These are phyloP conservation scores for Phycomyces blakesleeanus DNA, from an alignment of 192 early-diverging fungal species.

Conservation along the genomic window DNA sequence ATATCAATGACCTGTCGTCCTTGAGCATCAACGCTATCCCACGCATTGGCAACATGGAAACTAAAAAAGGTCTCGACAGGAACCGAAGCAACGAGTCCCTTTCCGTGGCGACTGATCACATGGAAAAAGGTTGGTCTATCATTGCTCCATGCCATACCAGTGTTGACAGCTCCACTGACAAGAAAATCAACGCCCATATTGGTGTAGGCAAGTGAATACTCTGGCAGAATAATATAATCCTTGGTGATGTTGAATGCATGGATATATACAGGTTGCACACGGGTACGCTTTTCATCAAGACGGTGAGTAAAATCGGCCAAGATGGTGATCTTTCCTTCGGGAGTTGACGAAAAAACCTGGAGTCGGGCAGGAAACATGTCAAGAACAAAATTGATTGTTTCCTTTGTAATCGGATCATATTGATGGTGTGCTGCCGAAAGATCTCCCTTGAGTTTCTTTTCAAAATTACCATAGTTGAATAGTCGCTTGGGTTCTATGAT, in stretches of 20 bases:
- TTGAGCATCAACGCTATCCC: background rate
- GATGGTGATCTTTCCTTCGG: slow-evolving; percentile 9
- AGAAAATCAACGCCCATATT: slow-evolving; percentile 7
- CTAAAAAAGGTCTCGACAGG: background rate
- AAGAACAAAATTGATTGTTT: slow-evolving; percentile 17
- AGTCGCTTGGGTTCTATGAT: slow-evolving; percentile 13
- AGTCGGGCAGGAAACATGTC: background rate
- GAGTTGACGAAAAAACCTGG: slow-evolving; percentile 10
- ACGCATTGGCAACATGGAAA: slow-evolving; percentile 16
- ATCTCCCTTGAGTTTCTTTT: slow-evolving; percentile 5
- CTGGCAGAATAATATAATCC: slow-evolving; percentile 52
- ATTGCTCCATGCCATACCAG: slow-evolving; percentile 1
- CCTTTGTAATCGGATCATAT: slow-evolving; percentile 19
- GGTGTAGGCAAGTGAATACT: slow-evolving; percentile 43
- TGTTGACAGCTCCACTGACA: background rate
- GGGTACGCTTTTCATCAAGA: background rate
- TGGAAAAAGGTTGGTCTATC: slow-evolving; percentile 5
- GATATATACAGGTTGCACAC: slow-evolving; percentile 39
- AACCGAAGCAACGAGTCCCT: slow-evolving; percentile 10
- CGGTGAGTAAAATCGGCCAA: slow-evolving; percentile 18
- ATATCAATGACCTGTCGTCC: background rate
- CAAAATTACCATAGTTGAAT: slow-evolving; percentile 8
- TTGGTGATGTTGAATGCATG: slow-evolving; percentile 55
- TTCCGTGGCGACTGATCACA: background rate
- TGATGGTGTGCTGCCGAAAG: slow-evolving; percentile 31